These are phyloP conservation scores for Backusella morwellensis DNA, from an alignment of 192 early-diverging fungal genomes.

Conservation along the genomic window DNA sequence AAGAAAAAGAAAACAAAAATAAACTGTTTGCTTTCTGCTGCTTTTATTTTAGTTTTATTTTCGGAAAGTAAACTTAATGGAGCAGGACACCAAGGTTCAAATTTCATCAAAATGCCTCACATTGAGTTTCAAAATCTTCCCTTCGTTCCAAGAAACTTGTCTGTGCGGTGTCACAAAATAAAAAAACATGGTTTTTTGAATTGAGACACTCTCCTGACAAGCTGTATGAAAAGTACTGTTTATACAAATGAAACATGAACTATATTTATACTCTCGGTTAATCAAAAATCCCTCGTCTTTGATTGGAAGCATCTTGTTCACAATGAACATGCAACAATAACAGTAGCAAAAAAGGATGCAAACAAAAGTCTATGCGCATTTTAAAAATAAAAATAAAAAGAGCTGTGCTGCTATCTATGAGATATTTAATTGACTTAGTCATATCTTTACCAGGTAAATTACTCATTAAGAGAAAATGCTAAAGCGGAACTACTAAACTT, in stretches of 20 bases:
- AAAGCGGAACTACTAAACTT: not conserved
- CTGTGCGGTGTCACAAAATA: slow-evolving; percentile 3
- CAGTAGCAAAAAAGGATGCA: not conserved
- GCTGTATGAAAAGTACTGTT: not conserved
- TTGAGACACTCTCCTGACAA: not conserved
- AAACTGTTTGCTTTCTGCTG: not conserved
- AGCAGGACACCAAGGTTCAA: not conserved
- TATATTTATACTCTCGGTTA: not conserved
- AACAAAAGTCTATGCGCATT: not conserved
- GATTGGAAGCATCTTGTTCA: not conserved
- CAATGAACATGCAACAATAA: not conserved
- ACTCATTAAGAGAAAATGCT: not conserved
- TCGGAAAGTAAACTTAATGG: not conserved
- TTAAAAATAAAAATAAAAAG: not conserved
- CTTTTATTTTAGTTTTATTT: not conserved
- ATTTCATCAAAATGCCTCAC: not conserved
- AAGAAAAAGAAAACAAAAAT: not conserved
- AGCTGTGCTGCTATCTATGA: not conserved
- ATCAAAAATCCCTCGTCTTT: not conserved
- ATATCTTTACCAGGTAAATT: not conserved
- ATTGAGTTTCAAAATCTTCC: not conserved
- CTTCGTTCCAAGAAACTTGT: not conserved
- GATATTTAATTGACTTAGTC: not conserved
- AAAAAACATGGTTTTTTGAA: not conserved
- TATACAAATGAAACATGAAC: not conserved